Conservation (phyloP, 345 rosid genomes). For the Cochlearia excelsa region DNA sequence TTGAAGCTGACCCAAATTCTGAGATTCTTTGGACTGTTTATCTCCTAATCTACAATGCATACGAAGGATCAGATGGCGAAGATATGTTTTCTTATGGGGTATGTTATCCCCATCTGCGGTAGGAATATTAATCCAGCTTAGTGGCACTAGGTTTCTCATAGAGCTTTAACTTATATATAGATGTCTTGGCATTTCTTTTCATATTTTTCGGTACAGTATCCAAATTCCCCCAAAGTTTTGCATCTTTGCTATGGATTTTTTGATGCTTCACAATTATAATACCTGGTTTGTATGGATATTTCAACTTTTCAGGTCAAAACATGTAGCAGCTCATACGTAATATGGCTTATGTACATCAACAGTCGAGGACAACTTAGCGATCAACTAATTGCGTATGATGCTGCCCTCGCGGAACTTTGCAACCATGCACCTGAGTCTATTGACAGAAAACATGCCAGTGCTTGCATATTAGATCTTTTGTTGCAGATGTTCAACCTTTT, state of each 20-base stretch:
- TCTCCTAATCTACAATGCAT: constrained; percentile 58
- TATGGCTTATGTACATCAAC: constrained; percentile 91
- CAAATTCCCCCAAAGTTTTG: too few relatives aligned
- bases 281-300: constrained; percentile 34
- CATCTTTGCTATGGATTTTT: constrained; percentile 5
- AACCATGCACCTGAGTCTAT: constrained; percentile 41
- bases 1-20: constrained; percentile 68
- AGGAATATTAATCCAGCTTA: not conserved
- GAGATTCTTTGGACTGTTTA: constrained; percentile 81
- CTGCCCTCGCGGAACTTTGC: constrained; percentile 65
- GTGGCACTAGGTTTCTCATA: constrained; percentile 17
- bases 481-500: constrained; percentile 85
- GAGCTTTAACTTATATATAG: constrained; percentile 10
- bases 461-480: constrained; percentile 80
- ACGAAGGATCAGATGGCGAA: constrained; percentile 41
- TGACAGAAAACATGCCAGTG: constrained; percentile 51
- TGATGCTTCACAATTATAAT: constrained; percentile 1
- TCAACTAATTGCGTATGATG: constrained; percentile 65
- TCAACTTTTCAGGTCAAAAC: constrained; percentile 64
- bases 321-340: constrained; percentile 64
- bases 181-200: not conserved
- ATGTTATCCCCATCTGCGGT: constrained; percentile 35
- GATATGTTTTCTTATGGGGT: constrained; percentile 79
- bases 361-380: constrained; percentile 65
- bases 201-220: constrained; percentile 11